Evolutionary conservation across 345 rosid genomes (phyloP).

Genomic region (Eucalyptus victrix): DNA sequence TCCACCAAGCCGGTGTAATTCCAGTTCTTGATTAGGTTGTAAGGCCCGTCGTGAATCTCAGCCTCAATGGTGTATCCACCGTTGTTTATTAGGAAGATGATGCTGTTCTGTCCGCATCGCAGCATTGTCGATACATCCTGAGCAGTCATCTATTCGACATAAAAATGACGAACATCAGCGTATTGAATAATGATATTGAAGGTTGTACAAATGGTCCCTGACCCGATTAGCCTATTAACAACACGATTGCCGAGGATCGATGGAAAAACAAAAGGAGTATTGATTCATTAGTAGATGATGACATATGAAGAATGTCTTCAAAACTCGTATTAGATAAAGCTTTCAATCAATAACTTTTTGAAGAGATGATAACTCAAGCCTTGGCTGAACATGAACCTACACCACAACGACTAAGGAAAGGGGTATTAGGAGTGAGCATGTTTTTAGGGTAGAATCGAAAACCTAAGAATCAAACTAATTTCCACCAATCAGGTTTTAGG

Average conservation of each 20-base stretch:
- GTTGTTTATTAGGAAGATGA: constrained; percentile 59
- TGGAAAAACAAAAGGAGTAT: neutral
- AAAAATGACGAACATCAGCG: neutral
- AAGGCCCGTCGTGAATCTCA: constrained; percentile 62
- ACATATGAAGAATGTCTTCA: no score
- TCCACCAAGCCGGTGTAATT: constrained; percentile 54
- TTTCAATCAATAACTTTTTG: no score
- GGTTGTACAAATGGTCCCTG: neutral
- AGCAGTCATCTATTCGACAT: constrained; percentile 21
- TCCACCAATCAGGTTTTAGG: no score
- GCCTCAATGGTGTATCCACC: constrained; percentile 67
- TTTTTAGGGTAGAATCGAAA: no score
- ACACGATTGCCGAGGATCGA: neutral
- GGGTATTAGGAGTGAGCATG: neutral
- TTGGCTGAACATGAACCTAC: neutral
- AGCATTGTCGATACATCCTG: constrained; percentile 60
- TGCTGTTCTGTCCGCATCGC: constrained; percentile 29
- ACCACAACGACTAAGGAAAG: neutral
- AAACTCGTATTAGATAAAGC: no score
- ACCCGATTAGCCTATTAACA: neutral
- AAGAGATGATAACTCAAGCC: neutral
- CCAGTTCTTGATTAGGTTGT: constrained; percentile 74
- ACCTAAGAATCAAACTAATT: no score
- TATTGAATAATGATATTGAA: neutral
- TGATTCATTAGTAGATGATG: no score